Conservation (phyloP, 1,284 basidiomycete genomes). For the Trichosporon inkin region DNA sequence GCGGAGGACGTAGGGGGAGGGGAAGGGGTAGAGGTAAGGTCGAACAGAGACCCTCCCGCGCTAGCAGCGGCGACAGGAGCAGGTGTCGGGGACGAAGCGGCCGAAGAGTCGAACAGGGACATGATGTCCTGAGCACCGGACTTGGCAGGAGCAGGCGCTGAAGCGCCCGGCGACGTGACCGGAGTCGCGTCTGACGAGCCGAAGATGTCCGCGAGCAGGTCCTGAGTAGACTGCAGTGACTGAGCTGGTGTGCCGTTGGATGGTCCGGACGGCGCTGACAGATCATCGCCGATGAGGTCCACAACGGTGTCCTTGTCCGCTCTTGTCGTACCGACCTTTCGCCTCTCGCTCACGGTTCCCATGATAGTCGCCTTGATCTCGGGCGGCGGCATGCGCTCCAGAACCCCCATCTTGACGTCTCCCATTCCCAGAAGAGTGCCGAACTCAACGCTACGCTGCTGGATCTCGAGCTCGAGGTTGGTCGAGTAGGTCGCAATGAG, state of each 20-base stretch:
- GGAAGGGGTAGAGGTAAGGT: constrained; percentile 32
- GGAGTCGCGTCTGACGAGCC: constrained; percentile 54
- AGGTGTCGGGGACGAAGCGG: constrained; percentile 16
- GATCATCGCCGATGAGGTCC: constrained; percentile 74
- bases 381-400: constrained; percentile 97
- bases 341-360: constrained; percentile 84
- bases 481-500: constrained; percentile 73
- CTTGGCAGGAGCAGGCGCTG: constrained; percentile 51
- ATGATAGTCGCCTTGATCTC: constrained; percentile 92
- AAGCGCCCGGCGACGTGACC: constrained; percentile 13
- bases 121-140: constrained; percentile 73
- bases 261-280: constrained; percentile 49
- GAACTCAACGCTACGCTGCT: constrained; percentile 94
- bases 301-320: constrained; percentile 65
- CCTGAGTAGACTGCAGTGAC: constrained; percentile 68
- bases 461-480: constrained; percentile 87
- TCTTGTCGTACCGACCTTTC: constrained; percentile 82
- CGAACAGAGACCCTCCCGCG: constrained; percentile 40
- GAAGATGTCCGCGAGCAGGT: constrained; percentile 90
- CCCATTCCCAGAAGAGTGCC: constrained; percentile 69
- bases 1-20: constrained; percentile 2
- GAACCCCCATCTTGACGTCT: constrained; percentile 77
- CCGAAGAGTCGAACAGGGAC: constrained; percentile 67
- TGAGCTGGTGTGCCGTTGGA: constrained; percentile 32
- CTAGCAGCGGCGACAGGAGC: constrained; percentile 39